Conservation (phyloP, 345 rosid genomes). For the Turritis glabra region DNA sequence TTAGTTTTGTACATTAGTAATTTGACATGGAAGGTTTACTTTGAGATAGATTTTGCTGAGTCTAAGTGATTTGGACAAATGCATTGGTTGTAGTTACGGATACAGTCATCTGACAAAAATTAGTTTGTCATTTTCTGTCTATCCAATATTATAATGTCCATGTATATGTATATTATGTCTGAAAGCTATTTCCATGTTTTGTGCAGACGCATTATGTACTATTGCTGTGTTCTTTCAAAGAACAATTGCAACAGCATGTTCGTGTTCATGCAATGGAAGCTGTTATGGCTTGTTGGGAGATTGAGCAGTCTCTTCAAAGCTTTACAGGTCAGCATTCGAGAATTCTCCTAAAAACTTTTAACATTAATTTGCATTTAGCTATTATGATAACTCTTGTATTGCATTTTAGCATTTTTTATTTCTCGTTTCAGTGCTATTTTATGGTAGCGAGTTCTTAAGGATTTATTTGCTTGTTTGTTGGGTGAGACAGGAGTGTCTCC, state of each 20-base stretch:
- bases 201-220: constrained; percentile 88
- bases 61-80: constrained; percentile 8
- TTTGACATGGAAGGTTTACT: constrained; percentile 8
- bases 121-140: constrained; percentile 16
- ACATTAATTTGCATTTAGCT: not conserved
- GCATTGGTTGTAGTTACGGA: not conserved
- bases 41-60: constrained; percentile 21
- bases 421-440: not conserved
- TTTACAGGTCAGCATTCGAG: constrained; percentile 58
- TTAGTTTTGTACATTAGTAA: not conserved
- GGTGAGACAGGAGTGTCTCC: constrained; percentile 83
- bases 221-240: constrained; percentile 87
- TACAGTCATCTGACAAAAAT: constrained; percentile 16
- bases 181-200: not conserved
- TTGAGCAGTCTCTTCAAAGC: constrained; percentile 94
- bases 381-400: not conserved
- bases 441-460: not conserved
- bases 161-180: not conserved
- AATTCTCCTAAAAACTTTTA: too few relatives aligned
- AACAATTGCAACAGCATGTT: constrained; percentile 95
- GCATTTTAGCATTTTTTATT: not conserved
- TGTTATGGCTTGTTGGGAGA: constrained; percentile 99
- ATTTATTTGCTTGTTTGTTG: constrained; percentile 15
- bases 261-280: constrained; percentile 99
- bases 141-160: not conserved